Percentiles rank a stretch among this genome's conserved stretches.
These are phyloP conservation scores for Paracoccidioides lutzii DNA, from an alignment of 2,329 filamentous ascomycete species.

Conservation along the genomic window DNA sequence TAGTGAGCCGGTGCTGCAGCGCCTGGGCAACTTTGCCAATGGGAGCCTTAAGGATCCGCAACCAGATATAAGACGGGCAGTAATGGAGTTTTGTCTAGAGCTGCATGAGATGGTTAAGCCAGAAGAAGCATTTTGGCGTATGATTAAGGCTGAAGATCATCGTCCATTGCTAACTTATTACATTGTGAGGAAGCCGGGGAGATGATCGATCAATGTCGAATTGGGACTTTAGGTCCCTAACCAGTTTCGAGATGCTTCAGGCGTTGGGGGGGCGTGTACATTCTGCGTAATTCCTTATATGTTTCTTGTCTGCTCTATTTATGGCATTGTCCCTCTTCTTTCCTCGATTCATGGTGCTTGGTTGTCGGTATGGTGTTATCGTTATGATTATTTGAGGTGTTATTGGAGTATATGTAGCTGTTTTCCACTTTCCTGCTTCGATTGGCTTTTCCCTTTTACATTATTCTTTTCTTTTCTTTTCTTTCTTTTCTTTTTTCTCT, in stretches of 20 bases:
- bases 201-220: background rate
- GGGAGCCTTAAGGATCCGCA: constrained; percentile 21
- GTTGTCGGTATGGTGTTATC: background rate
- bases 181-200: constrained; percentile 15
- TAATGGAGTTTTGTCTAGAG: constrained; percentile 23
- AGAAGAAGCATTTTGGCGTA: constrained; percentile 19
- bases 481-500: background rate
- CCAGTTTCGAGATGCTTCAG: background rate
- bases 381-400: background rate
- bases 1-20: constrained; percentile 12
- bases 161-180: constrained; percentile 27
- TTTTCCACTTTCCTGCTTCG: background rate
- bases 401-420: background rate
- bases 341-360: background rate
- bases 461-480: background rate
- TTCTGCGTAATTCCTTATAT: background rate
- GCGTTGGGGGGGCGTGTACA: background rate
- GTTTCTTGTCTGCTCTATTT: background rate
- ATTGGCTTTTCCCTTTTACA: background rate
- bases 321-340: background rate
- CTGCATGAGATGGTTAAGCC: constrained; percentile 17
- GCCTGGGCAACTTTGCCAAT: constrained; percentile 23
- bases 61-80: constrained; percentile 27
- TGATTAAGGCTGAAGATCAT: constrained; percentile 21
- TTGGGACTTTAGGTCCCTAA: background rate